Conservation (phyloP, 495 filamentous ascomycete species). For the Tetracladium marchalianum region DNA sequence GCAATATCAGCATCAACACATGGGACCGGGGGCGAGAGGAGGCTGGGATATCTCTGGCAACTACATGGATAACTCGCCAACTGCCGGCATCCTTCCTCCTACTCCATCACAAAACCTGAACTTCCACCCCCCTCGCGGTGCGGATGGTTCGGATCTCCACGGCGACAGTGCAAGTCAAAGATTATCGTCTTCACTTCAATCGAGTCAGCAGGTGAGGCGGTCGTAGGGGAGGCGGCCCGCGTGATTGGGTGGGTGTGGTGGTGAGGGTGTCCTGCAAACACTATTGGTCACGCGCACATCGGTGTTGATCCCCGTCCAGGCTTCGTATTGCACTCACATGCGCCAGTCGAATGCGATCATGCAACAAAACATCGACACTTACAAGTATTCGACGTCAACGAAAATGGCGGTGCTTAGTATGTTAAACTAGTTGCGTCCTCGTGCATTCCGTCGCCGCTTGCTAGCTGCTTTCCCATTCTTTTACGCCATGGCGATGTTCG, state of each 20-base stretch:
- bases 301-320: too few species aligned
- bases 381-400: too few species aligned
- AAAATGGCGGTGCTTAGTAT: too few species aligned
- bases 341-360: too few species aligned
- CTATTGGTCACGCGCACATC: constrained; percentile 12
- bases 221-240: constrained; percentile 1
- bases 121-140: constrained; percentile 4
- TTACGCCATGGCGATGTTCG: too few species aligned
- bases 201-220: constrained; percentile 16
- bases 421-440: too few species aligned
- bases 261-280: constrained; percentile 13
- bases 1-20: constrained; percentile 10
- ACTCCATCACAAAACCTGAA: constrained; percentile 2
- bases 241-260: constrained; percentile 7
- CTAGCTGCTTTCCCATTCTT: too few species aligned
- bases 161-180: constrained; percentile 7
- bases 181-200: constrained; percentile 2
- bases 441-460: too few species aligned
- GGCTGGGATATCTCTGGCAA: constrained; percentile 17
- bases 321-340: too few species aligned
- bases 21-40: constrained; percentile 2
- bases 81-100: constrained; percentile 9
- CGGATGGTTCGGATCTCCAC: constrained; percentile 2
- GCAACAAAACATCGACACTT: too few species aligned
- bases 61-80: constrained; percentile 4